phyloP scores from a whole-genome alignment of 2,329 filamentous ascomycete species.

The Fusarium concolor region DNA sequence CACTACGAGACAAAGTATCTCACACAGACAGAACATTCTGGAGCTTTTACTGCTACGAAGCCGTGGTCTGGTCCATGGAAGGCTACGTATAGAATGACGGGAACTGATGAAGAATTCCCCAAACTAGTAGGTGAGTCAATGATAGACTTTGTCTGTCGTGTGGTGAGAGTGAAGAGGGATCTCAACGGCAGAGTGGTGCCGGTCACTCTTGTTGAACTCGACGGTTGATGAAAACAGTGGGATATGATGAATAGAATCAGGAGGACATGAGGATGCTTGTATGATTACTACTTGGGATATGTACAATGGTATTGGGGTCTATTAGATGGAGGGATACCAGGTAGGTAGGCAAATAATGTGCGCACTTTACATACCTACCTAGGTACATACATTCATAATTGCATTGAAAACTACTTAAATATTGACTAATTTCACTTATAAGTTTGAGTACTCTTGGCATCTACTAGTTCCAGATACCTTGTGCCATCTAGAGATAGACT shows the following conservation, averaged over 20 bases:
- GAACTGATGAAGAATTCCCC: background rate
- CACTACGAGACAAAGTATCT: slow-evolving; percentile 27
- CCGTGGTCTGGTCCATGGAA: slow-evolving; percentile 36
- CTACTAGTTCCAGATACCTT: no score
- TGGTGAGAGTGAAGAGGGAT: background rate
- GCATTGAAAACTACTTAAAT: no score
- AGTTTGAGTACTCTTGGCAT: no score
- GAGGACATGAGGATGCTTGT: background rate
- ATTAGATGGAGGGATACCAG: no score
- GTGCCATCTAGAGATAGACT: no score
- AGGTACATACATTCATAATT: no score
- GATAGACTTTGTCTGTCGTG: slow-evolving; percentile 10
- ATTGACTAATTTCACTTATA: no score
- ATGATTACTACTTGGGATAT: background rate
- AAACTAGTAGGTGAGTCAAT: slow-evolving; percentile 3
- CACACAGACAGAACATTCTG: background rate
- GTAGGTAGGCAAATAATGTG: no score
- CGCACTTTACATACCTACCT: no score
- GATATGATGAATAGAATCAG: no score
- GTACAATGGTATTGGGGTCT: background rate
- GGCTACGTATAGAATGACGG: slow-evolving; percentile 17
- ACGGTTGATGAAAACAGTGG: no score
- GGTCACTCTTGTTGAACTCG: slow-evolving; percentile 17
- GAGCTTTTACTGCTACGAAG: background rate
- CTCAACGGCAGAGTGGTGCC: slow-evolving; percentile 20